Conservation (phyloP, 2,329 filamentous ascomycete genomes). For the Falciphora oryzae region DNA sequence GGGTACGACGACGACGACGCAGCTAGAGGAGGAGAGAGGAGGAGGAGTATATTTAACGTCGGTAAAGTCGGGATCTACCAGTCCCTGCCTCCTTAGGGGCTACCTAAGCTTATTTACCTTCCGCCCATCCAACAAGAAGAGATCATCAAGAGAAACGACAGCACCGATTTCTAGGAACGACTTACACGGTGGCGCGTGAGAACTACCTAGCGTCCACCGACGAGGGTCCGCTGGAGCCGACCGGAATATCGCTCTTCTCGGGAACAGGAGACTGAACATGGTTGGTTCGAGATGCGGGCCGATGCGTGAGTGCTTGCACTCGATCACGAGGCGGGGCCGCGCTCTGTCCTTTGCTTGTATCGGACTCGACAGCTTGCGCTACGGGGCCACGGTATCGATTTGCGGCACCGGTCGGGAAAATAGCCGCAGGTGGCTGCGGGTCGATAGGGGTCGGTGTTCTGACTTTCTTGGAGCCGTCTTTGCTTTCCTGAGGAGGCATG, state of each 20-base stretch:
- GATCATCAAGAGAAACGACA: background rate
- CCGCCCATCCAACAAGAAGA: background rate
- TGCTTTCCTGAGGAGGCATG: background rate
- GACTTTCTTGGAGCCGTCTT: background rate
- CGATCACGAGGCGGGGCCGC: background rate
- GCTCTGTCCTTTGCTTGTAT: background rate
- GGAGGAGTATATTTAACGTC: too few species aligned
- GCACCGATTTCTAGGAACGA: background rate
- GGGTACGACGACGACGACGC: too few species aligned
- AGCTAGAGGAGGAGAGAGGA: too few species aligned
- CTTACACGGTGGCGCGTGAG: slow-evolving; percentile 9
- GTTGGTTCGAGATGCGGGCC: background rate
- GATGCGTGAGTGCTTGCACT: background rate
- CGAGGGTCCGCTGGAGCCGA: too few species aligned
- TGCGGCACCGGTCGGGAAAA: too few species aligned
- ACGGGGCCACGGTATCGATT: too few species aligned
- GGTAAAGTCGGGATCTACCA: too few species aligned
- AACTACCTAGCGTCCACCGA: slow-evolving; percentile 12
- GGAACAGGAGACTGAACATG: background rate
- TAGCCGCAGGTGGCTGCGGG: background rate
- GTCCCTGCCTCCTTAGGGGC: too few species aligned
- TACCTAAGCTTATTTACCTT: too few species aligned
- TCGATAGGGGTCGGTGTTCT: slow-evolving; percentile 1
- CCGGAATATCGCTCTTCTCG: background rate
- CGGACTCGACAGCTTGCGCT: background rate